Percentiles rank a stretch among this genome's conserved stretches.
These are phyloP conservation scores for Zelopaecilomyces penicillatus DNA, from an alignment of 2,329 filamentous ascomycete species.

Conservation along the genomic window DNA sequence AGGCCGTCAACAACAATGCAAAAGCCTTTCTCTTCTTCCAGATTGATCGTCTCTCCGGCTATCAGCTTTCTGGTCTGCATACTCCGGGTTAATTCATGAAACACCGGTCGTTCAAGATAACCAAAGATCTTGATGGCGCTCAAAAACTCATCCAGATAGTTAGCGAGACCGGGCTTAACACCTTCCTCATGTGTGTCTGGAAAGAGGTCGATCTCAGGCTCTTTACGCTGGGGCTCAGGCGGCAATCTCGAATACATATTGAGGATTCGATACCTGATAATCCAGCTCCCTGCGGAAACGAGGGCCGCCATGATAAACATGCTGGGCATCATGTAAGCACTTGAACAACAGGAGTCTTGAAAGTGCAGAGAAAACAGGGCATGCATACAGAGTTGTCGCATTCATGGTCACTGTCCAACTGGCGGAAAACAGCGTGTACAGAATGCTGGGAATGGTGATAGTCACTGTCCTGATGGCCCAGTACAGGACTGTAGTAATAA, in stretches of 20 bases:
- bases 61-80: slow-evolving; percentile 98
- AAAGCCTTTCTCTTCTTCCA: slow-evolving; percentile 97
- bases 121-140: slow-evolving; percentile 99
- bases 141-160: slow-evolving; percentile 94
- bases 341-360: not conserved
- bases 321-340: slow-evolving; percentile 29
- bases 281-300: slow-evolving; percentile 83
- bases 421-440: slow-evolving; percentile 84
- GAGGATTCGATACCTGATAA: slow-evolving; percentile 88
- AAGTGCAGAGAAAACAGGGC: slow-evolving; percentile 1
- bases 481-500: slow-evolving; percentile 55
- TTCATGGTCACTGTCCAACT: slow-evolving; percentile 98
- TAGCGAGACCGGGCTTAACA: slow-evolving; percentile 83
- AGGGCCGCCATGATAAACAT: slow-evolving; percentile 70
- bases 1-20: slow-evolving; percentile 94
- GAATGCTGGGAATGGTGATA: slow-evolving; percentile 78
- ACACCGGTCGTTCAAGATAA: slow-evolving; percentile 90
- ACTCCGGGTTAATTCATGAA: slow-evolving; percentile 91
- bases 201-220: slow-evolving; percentile 90
- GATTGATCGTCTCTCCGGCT: slow-evolving; percentile 85
- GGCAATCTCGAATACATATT: slow-evolving; percentile 95
- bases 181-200: slow-evolving; percentile 87
- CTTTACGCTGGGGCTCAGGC: slow-evolving; percentile 89
- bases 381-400: slow-evolving; percentile 77
- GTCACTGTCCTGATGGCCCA: slow-evolving; percentile 79